Conservation (phyloP, 208 protist genomes). For the Leishmania arabica region DNA sequence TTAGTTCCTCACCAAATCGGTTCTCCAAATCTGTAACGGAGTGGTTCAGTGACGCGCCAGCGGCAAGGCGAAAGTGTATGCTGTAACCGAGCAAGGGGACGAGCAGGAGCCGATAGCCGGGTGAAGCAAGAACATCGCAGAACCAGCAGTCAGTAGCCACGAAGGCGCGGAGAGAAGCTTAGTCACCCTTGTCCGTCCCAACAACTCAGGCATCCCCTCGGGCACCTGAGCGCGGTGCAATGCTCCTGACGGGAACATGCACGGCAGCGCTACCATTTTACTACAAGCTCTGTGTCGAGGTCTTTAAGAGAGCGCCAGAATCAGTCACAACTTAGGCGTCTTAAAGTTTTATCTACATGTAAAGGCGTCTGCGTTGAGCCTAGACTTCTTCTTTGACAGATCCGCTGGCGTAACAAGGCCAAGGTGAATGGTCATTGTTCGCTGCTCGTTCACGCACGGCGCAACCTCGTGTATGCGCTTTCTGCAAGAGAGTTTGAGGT, state of each 20-base stretch:
- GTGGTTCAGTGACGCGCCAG: slow-evolving; percentile 8
- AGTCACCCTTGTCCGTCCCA: slow-evolving; percentile 3
- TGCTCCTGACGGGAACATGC: slow-evolving; percentile 17
- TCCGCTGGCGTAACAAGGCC: slow-evolving; percentile 7
- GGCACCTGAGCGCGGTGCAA: slow-evolving; percentile 4
- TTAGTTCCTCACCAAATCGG: slow-evolving; percentile 10
- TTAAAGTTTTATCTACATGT: slow-evolving; percentile 20
- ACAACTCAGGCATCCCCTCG: slow-evolving; percentile 7
- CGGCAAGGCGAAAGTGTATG: slow-evolving; percentile 26
- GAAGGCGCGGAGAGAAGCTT: slow-evolving; percentile 7
- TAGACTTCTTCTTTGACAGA: slow-evolving; percentile 13
- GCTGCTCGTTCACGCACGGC: slow-evolving; percentile 1
- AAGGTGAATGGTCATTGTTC: slow-evolving; percentile 3
- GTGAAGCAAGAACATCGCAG: slow-evolving; percentile 15
- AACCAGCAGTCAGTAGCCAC: slow-evolving; percentile 21
- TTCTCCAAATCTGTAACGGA: slow-evolving; percentile 19
- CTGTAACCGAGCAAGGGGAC: slow-evolving; percentile 31
- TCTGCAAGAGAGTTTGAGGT: slow-evolving; percentile 26
- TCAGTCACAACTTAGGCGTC: slow-evolving; percentile 18
- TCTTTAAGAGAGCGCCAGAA: slow-evolving; percentile 27
- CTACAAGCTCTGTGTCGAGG: slow-evolving; percentile 18
- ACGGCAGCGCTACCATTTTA: slow-evolving; percentile 8
- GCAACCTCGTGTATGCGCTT: slow-evolving; percentile 10
- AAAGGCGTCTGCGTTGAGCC: slow-evolving; percentile 14
- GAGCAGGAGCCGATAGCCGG: slow-evolving; percentile 24